Evolutionary conservation across 176 grass and related monocot genomes (phyloP), one percentile per base, ranked within the genome.

Genomic region (Microstegium vimineum): DNA sequence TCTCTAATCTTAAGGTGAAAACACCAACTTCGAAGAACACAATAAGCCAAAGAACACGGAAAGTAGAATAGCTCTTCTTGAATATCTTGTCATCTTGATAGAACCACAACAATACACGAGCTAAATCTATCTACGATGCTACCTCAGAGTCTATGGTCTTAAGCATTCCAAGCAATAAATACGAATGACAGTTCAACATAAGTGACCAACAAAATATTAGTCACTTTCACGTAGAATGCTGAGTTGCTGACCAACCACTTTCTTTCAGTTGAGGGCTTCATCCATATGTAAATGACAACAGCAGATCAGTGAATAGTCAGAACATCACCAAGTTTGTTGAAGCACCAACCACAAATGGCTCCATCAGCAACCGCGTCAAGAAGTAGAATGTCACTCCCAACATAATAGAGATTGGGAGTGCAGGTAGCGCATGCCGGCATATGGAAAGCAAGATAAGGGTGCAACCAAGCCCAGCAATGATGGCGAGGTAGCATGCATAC

Each of bases 401-500:
- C 28, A 86, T 82, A 61, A 95, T 99, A 4, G 96, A 95, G 63
- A 99, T 93, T 0, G 96, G 96, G 37, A 99, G 87, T n/a, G 96
- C 95, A 27, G 95, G 95, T 73, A 98, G 83, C 4, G 90, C 96
- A 33, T 95, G 93, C 40, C 71, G 83, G 78, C 89, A 95, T 80
- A 99, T 90, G 0, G 93, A 93, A 11, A 99, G 89, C 69, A 99
- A 83, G 69, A 99, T 92, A 54, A 99, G 91, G 81, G 96, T 99
- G 87, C 96, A 99, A n/a, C 91, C 96, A 41, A 99, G 93, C 35
- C 96, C 96, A 22, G 96, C 88, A 82, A 99, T 93, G 77, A 95
- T 99, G 40, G 93, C 96, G 62, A 99, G 93, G 83, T 99, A 99
- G 82, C 96, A 99, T n/a, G 96, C 96, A 77, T 95, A 99, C 16